Evolutionary conservation across 495 filamentous ascomycete genomes (phyloP).

Genomic region (Penicillium antarcticum): DNA sequence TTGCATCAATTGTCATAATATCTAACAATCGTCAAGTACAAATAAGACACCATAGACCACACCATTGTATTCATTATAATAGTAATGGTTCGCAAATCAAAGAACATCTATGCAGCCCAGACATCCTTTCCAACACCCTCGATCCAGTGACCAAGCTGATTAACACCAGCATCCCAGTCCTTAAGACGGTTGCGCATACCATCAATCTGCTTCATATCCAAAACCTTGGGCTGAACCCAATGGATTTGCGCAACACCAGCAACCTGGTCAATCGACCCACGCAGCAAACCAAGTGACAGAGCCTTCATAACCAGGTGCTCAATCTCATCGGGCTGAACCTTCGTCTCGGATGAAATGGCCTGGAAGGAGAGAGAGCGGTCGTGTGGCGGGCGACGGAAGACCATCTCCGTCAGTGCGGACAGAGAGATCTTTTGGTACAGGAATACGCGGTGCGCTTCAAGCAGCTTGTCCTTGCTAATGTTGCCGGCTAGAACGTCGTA

Average conservation of each 20-base stretch:
- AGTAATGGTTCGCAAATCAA: slow-evolving; percentile 12
- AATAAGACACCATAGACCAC: slow-evolving; percentile 13
- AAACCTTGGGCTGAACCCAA: slow-evolving; percentile 97
- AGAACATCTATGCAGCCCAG: slow-evolving; percentile 73
- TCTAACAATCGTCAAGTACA: neutral
- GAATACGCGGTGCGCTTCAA: slow-evolving; percentile 73
- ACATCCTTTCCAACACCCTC: slow-evolving; percentile 85
- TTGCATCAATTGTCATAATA: neutral
- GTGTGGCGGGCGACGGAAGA: slow-evolving; percentile 93
- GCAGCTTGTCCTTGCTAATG: slow-evolving; percentile 72
- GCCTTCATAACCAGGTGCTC: slow-evolving; percentile 99
- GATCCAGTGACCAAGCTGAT: slow-evolving; percentile 92
- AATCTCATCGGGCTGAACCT: slow-evolving; percentile 84
- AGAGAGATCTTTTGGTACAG: slow-evolving; percentile 98
- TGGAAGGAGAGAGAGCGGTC: slow-evolving; percentile 89
- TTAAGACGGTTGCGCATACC: slow-evolving; percentile 83
- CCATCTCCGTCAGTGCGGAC: slow-evolving; percentile 89
- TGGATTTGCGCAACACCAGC: slow-evolving; percentile 90
- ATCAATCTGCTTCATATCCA: slow-evolving; percentile 94
- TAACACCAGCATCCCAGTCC: slow-evolving; percentile 95
- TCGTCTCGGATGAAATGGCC: slow-evolving; percentile 86
- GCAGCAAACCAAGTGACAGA: slow-evolving; percentile 82
- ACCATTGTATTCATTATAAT: slow-evolving; percentile 28
- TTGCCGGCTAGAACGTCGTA: slow-evolving; percentile 78
- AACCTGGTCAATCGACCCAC: slow-evolving; percentile 95